Evolutionary conservation across 2,329 filamentous ascomycete species (phyloP).

Genomic region (Aureobasidium sp.): DNA sequence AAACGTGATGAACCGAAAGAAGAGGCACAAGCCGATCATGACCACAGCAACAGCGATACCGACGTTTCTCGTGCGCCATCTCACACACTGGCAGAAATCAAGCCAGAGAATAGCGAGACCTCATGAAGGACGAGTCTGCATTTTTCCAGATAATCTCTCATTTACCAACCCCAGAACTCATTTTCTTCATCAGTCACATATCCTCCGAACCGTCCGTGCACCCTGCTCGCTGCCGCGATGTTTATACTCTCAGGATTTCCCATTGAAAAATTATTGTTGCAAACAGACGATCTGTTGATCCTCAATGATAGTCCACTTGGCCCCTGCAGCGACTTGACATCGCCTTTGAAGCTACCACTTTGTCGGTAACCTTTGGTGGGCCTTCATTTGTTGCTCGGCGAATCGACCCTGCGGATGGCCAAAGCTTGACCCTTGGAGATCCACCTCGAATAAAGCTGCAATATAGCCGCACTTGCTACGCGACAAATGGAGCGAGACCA

Average conservation of each 20-base stretch:
- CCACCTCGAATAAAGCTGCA: not conserved
- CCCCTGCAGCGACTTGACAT: not conserved
- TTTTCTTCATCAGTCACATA: not conserved
- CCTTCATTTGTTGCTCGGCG: not conserved
- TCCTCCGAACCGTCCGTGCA: no score
- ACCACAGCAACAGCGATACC: not conserved
- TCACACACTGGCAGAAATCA: not conserved
- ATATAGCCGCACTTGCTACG: not conserved
- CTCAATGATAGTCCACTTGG: not conserved
- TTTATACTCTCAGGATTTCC: no score
- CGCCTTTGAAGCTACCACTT: not conserved
- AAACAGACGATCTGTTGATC: no score
- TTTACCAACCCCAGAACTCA: not conserved
- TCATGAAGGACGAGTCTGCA: no score
- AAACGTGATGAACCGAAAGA: slow-evolving; percentile 12
- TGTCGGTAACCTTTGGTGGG: not conserved
- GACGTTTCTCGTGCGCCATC: slow-evolving; percentile 7
- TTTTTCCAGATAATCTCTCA: no score
- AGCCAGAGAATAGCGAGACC: not conserved
- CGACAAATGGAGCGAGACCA: not conserved
- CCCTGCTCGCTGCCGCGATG: no score
- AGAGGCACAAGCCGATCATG: not conserved
- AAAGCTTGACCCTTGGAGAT: not conserved
- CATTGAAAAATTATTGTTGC: no score
- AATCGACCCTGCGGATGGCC: not conserved